Conservation (phyloP, 164 flowering plant species). For the Chimonanthus salicifolius region DNA sequence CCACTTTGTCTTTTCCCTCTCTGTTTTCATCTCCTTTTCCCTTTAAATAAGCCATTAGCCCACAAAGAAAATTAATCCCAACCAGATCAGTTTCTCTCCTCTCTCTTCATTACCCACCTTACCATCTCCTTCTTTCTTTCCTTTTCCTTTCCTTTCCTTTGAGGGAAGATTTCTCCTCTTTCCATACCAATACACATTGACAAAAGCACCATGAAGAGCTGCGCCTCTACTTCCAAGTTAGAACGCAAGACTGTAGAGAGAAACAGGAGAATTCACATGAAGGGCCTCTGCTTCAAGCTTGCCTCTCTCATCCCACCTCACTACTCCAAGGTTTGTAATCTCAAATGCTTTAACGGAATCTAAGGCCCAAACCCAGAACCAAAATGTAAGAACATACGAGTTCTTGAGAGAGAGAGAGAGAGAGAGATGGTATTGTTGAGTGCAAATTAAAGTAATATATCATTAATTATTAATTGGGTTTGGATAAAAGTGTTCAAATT, state of each 20-base stretch:
- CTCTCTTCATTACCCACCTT: not conserved
- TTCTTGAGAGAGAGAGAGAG: no score
- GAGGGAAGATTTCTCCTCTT: not conserved
- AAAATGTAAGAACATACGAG: no score
- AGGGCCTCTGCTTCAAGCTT: slow-evolving; percentile 39
- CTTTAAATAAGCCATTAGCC: not conserved
- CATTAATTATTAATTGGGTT: not conserved
- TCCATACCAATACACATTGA: not conserved
- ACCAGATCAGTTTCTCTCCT: not conserved
- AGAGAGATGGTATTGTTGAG: not conserved
- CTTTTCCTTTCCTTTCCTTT: not conserved
- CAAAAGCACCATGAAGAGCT: slow-evolving; percentile 11
- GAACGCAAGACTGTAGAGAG: slow-evolving; percentile 44
- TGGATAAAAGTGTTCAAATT: not conserved
- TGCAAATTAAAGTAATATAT: no score
- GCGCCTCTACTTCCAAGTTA: slow-evolving; percentile 12
- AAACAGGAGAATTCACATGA: slow-evolving; percentile 47
- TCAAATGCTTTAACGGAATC: not conserved
- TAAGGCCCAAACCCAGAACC: not conserved
- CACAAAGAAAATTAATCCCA: not conserved
- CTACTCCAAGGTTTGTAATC: slow-evolving; percentile 23
- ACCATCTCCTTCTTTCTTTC: not conserved
- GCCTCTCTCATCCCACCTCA: slow-evolving; percentile 33
- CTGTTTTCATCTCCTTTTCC: not conserved
- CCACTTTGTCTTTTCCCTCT: not conserved